These are phyloP conservation scores for Alternaria brassicicola DNA, from an alignment of 2,329 filamentous ascomycete species.

Conservation along the genomic window DNA sequence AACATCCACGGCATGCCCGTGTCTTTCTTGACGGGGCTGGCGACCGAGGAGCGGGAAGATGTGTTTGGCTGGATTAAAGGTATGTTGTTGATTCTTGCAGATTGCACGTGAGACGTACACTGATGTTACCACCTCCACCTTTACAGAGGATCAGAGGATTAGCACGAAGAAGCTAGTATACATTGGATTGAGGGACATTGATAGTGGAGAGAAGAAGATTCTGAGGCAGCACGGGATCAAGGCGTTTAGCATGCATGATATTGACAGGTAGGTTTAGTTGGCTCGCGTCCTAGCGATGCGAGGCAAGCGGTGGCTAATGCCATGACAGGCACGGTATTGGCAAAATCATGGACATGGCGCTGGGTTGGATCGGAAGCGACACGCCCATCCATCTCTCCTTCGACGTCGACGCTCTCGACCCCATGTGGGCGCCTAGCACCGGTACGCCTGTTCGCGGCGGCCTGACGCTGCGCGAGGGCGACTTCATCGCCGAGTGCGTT, in stretches of 20 bases:
- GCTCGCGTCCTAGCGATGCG: no score
- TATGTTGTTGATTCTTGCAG: no score
- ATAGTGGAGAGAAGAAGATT: slow-evolving; percentile 91
- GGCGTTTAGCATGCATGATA: slow-evolving; percentile 98
- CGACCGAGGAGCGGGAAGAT: slow-evolving; percentile 74
- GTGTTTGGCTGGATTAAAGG: slow-evolving; percentile 89
- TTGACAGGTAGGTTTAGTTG: no score
- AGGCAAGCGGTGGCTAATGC: no score
- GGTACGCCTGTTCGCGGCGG: slow-evolving; percentile 94
- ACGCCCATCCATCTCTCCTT: slow-evolving; percentile 97
- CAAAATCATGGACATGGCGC: slow-evolving; percentile 96
- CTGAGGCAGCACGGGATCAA: slow-evolving; percentile 87
- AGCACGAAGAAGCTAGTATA: slow-evolving; percentile 90
- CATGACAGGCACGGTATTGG: slow-evolving; percentile 94
- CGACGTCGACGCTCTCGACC: slow-evolving; percentile 94
- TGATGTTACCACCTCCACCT: no score
- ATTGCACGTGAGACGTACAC: no score
- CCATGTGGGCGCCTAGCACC: slow-evolving; percentile 94
- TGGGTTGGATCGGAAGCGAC: slow-evolving; percentile 91
- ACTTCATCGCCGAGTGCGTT: slow-evolving; percentile 85
- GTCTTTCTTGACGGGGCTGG: slow-evolving; percentile 85
- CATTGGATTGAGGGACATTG: slow-evolving; percentile 92
- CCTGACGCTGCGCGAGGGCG: slow-evolving; percentile 90
- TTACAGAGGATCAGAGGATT: slow-evolving; percentile 71
- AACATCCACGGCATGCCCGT: slow-evolving; percentile 99